Conservation (phyloP, 2,329 filamentous ascomycete genomes). For the Aureobasidium sp. region DNA sequence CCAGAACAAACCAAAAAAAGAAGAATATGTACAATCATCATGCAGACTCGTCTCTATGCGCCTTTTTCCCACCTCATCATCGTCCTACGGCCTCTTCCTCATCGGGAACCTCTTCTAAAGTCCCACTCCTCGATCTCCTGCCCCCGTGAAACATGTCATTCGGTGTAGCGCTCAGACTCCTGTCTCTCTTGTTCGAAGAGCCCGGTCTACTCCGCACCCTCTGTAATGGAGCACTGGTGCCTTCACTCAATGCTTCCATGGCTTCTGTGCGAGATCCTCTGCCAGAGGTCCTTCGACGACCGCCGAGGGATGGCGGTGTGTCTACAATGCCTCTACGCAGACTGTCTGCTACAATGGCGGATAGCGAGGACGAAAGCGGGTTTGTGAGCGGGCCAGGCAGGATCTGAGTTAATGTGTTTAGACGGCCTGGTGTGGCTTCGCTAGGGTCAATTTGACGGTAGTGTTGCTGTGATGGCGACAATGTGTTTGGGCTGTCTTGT, state of each 20-base stretch:
- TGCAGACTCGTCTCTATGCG: neutral
- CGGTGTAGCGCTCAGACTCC: conserved; percentile 10
- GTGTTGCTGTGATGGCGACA: conserved; percentile 15
- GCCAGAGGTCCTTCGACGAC: neutral
- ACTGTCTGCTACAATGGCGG: conserved; percentile 56
- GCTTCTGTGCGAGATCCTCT: neutral
- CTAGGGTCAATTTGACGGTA: conserved; percentile 21
- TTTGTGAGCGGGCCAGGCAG: conserved; percentile 51
- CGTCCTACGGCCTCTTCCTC: neutral
- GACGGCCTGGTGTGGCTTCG: conserved; percentile 29
- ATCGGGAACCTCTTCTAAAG: neutral
- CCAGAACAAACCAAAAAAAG: neutral
- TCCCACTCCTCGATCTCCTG: conserved; percentile 3
- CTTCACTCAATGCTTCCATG: neutral
- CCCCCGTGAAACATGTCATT: conserved; percentile 2
- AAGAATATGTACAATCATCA: neutral
- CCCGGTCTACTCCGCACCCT: neutral
- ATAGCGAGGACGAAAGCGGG: conserved; percentile 52
- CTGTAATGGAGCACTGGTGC: neutral
- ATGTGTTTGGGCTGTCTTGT: conserved; percentile 8
- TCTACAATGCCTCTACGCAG: conserved; percentile 46
- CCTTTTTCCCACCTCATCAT: neutral
- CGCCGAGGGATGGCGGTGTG: conserved; percentile 15
- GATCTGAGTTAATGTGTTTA: conserved; percentile 39
- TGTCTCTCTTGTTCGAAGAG: neutral